Evolutionary conservation across 805 yeast genomes (phyloP).

Genomic region (Cyberlindnera mycetangii): DNA sequence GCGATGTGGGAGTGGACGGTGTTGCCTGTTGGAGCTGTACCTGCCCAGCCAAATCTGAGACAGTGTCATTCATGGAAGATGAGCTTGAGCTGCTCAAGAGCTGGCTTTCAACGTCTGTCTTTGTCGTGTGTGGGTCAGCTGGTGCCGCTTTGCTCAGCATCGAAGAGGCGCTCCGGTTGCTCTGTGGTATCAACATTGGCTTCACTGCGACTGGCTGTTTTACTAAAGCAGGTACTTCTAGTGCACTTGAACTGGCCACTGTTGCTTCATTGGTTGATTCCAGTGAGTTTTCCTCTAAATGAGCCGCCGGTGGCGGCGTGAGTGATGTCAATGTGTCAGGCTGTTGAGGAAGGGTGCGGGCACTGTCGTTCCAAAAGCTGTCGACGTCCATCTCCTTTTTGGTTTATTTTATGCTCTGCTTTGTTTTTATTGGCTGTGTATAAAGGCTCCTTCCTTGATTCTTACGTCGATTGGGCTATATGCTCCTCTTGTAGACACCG

Average conservation of each 20-base stretch:
- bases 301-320: background rate
- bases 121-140: conserved; percentile 51
- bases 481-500: no score
- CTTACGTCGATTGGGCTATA: no score
- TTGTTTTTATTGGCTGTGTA: background rate
- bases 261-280: background rate
- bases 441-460: no score
- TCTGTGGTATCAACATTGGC: conserved; percentile 12
- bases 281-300: background rate
- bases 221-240: background rate
- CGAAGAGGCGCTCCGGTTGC: conserved; percentile 5
- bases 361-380: background rate
- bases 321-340: background rate
- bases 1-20: conserved; percentile 19
- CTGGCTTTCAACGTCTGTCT: conserved; percentile 42
- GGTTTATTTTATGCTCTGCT: background rate
- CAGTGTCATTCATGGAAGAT: conserved; percentile 23
- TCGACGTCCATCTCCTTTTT: background rate
- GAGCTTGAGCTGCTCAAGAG: conserved; percentile 10
- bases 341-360: background rate
- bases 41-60: conserved; percentile 13
- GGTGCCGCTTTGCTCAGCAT: conserved; percentile 39
- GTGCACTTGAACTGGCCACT: background rate
- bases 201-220: background rate
- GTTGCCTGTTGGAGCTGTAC: background rate